A percentile compares a stretch with the other conserved stretches of the same genome.
Conservation (phyloP, 495 filamentous ascomycete species). For the Clavariopsis aquatica region DNA sequence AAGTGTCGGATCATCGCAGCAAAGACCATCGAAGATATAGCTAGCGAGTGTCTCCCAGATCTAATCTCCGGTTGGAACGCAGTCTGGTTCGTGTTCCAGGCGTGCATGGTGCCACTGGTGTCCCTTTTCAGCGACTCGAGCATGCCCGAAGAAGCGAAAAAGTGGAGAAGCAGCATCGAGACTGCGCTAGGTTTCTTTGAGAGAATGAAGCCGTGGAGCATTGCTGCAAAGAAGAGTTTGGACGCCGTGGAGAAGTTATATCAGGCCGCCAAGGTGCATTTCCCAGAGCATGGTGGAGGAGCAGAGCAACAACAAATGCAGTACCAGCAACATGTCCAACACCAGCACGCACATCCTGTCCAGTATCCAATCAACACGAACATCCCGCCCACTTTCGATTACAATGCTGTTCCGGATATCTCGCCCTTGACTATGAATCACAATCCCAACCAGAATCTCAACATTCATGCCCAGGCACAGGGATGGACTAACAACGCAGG, state of each 20-base stretch:
- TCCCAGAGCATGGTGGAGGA: slow-evolving; percentile 14
- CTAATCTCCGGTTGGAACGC: slow-evolving; percentile 81
- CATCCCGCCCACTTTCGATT: slow-evolving; percentile 16
- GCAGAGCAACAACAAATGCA: background rate
- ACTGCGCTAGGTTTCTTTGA: slow-evolving; percentile 67
- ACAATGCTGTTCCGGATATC: slow-evolving; percentile 28
- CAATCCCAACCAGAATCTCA: background rate
- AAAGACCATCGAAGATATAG: slow-evolving; percentile 70
- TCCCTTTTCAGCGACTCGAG: slow-evolving; percentile 52
- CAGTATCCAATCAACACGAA: background rate
- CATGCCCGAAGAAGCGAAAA: slow-evolving; percentile 40
- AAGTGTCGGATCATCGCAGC: slow-evolving; percentile 69
- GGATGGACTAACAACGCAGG: slow-evolving; percentile 10
- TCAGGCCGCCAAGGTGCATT: slow-evolving; percentile 53
- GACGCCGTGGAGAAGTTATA: slow-evolving; percentile 71
- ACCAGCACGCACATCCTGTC: background rate
- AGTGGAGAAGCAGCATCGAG: slow-evolving; percentile 59
- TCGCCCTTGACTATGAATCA: slow-evolving; percentile 19
- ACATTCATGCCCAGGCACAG: background rate
- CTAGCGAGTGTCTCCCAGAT: slow-evolving; percentile 66
- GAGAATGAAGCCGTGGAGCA: slow-evolving; percentile 68
- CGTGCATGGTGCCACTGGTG: slow-evolving; percentile 73
- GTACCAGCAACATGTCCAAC: background rate
- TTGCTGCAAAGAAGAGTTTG: slow-evolving; percentile 67
- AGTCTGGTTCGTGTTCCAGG: slow-evolving; percentile 82